Percentiles rank a stretch among this genome's conserved stretches.
Evolutionary conservation across 2,329 filamentous ascomycete genomes (phyloP).

Genomic region (Rachicladosporium sp.): DNA sequence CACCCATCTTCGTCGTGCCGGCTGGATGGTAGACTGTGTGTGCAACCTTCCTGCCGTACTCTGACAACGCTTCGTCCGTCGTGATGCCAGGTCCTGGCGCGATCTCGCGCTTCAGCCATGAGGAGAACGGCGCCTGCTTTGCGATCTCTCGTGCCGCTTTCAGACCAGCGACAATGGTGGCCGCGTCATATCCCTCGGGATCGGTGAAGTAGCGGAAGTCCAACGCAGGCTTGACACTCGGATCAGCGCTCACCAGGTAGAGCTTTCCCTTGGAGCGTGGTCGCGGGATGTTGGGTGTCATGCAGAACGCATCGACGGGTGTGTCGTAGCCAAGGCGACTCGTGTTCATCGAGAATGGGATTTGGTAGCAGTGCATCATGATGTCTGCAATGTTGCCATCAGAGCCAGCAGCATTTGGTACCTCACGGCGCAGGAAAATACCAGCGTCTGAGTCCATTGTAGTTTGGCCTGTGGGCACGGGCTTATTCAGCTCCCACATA

Average conservation of each 20-base stretch:
- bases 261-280: constrained; percentile 65
- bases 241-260: constrained; percentile 65
- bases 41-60: constrained; percentile 69
- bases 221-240: constrained; percentile 64
- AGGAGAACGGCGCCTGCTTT: constrained; percentile 61
- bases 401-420: constrained; percentile 51
- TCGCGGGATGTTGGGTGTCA: constrained; percentile 83
- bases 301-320: constrained; percentile 72
- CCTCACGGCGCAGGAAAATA: constrained; percentile 73
- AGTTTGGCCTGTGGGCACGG: constrained; percentile 66
- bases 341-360: constrained; percentile 83
- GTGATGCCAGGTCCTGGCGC: constrained; percentile 62
- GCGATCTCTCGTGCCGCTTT: constrained; percentile 67
- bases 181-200: constrained; percentile 71
- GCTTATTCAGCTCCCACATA: constrained; percentile 68
- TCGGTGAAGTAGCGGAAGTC: constrained; percentile 89
- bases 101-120: constrained; percentile 73
- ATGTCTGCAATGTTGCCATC: constrained; percentile 71
- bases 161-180: constrained; percentile 66
- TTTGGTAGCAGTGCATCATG: constrained; percentile 97
- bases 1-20: constrained; percentile 84
- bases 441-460: constrained; percentile 87
- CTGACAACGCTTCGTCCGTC: constrained; percentile 66
- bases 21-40: constrained; percentile 88
- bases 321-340: constrained; percentile 59